A percentile compares a stretch with the other conserved stretches of the same genome.
phyloP scores from a whole-genome alignment of 2,329 filamentous ascomycete species.

The Colletotrichum sp. region DNA sequence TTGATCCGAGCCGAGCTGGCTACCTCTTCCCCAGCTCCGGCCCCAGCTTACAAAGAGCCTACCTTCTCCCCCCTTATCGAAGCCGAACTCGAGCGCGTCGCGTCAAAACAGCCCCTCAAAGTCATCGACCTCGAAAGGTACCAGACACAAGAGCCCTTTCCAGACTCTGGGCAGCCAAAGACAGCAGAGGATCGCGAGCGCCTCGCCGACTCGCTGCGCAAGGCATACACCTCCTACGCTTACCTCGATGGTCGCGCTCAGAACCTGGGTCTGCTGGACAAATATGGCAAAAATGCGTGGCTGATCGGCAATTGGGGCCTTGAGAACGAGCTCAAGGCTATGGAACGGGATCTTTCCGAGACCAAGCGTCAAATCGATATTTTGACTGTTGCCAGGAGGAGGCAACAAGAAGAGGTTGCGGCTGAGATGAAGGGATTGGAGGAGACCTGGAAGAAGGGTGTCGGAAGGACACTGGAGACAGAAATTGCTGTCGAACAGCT shows the following conservation, averaged over 20 bases:
- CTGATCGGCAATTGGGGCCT: slow-evolving; percentile 81
- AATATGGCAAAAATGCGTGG: slow-evolving; percentile 90
- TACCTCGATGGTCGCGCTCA: slow-evolving; percentile 57
- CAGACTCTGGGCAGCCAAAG: slow-evolving; percentile 23
- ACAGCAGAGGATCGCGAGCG: slow-evolving; percentile 56
- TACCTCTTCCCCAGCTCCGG: slow-evolving; percentile 44
- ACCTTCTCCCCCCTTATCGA: slow-evolving; percentile 70
- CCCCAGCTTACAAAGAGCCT: slow-evolving; percentile 59
- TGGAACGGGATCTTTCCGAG: slow-evolving; percentile 78
- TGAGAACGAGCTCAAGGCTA: slow-evolving; percentile 70
- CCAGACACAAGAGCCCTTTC: slow-evolving; percentile 67
- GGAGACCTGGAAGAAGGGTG: slow-evolving; percentile 78
- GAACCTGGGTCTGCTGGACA: slow-evolving; percentile 76
- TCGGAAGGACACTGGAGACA: slow-evolving; percentile 82
- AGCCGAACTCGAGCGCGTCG: slow-evolving; percentile 72
- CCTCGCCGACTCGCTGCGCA: slow-evolving; percentile 65
- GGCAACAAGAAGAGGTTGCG: slow-evolving; percentile 71
- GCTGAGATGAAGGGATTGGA: slow-evolving; percentile 78
- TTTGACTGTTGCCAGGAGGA: slow-evolving; percentile 72
- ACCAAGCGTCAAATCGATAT: slow-evolving; percentile 73
- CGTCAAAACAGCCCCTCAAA: slow-evolving; percentile 54
- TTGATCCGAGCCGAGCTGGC: slow-evolving; percentile 73
- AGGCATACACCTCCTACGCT: slow-evolving; percentile 52
- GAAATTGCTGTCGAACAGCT: slow-evolving; percentile 83
- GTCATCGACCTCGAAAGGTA: slow-evolving; percentile 83